Conservation (phyloP, 176 grass and related monocot species). For the Melocanna baccifera region DNA sequence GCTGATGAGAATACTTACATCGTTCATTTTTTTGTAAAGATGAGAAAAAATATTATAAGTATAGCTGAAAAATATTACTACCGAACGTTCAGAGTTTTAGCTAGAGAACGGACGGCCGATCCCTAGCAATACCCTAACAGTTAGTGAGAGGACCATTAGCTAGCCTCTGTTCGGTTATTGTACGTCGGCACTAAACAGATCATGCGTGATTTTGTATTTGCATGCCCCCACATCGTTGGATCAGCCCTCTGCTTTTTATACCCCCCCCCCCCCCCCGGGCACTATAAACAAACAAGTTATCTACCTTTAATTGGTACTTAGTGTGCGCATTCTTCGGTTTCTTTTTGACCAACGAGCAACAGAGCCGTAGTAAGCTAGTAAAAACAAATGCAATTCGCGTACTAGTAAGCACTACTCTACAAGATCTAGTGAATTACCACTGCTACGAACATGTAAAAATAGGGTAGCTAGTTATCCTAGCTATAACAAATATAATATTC, state of each 20-base stretch:
- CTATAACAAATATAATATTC: neutral
- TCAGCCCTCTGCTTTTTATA: slow-evolving; percentile 4
- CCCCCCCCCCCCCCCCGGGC: neutral
- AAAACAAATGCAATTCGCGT: neutral
- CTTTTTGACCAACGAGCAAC: slow-evolving; percentile 36
- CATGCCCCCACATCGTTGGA: slow-evolving; percentile 24
- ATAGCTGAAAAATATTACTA: too few relatives aligned
- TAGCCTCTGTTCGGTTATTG: neutral
- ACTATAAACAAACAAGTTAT: slow-evolving; percentile 42
- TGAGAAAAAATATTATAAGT: too few relatives aligned
- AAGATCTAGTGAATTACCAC: neutral
- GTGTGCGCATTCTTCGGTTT: slow-evolving; percentile 20
- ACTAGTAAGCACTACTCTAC: neutral
- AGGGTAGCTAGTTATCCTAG: neutral
- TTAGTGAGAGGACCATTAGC: neutral
- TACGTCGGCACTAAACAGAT: neutral
- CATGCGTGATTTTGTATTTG: slow-evolving; percentile 4
- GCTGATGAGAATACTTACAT: too few relatives aligned
- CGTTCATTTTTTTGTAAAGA: too few relatives aligned
- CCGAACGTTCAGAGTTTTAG: too few relatives aligned
- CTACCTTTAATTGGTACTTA: slow-evolving; percentile 44
- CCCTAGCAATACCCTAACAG: too few relatives aligned
- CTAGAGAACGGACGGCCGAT: too few relatives aligned
- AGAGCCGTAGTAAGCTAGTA: neutral
- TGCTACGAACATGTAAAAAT: neutral